Percentiles rank a stretch among this genome's conserved stretches.
Evolutionary conservation across 306 rosid species (phyloP).

Genomic region (Sophora flavescens): DNA sequence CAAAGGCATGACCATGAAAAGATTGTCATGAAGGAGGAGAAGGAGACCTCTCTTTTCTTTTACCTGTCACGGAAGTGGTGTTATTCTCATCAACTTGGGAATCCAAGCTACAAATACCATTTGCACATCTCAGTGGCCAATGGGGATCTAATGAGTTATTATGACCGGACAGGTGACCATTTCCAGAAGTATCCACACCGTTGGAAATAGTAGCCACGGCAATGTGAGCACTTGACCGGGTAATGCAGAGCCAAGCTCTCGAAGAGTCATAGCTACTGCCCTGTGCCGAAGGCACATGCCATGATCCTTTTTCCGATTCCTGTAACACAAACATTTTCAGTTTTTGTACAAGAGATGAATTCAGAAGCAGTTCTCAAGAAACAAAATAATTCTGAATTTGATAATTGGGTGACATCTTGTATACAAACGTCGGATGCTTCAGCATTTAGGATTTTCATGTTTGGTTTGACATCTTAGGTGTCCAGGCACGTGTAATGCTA

Average conservation of each 20-base stretch:
- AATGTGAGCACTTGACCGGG: slow-evolving; percentile 49
- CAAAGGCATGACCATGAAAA: neutral
- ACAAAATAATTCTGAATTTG: neutral
- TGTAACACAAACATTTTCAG: slow-evolving; percentile 50
- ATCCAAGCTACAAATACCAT: slow-evolving; percentile 27
- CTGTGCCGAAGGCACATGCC: slow-evolving; percentile 81
- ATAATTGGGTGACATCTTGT: neutral
- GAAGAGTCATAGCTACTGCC: slow-evolving; percentile 49
- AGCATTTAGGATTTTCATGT: slow-evolving; percentile 25
- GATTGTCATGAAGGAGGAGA: slow-evolving; percentile 45
- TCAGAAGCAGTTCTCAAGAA: slow-evolving; percentile 3
- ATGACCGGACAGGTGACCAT: slow-evolving; percentile 22
- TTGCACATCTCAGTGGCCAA: slow-evolving; percentile 32
- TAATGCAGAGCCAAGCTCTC: slow-evolving; percentile 82
- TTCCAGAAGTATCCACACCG: slow-evolving; percentile 44
- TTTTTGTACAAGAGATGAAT: slow-evolving; percentile 16
- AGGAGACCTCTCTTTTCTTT: slow-evolving; percentile 79
- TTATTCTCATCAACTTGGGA: slow-evolving; percentile 45
- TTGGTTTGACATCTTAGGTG: neutral
- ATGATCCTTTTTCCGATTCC: slow-evolving; percentile 85
- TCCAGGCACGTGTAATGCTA: slow-evolving; percentile 1
- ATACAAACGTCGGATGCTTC: slow-evolving; percentile 10
- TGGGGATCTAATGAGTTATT: slow-evolving; percentile 3
- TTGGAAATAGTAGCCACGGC: slow-evolving; percentile 31
- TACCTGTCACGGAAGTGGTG: slow-evolving; percentile 50